Evolutionary conservation across 1,284 basidiomycete species (phyloP).

Genomic region (Austroboletus niveus): DNA sequence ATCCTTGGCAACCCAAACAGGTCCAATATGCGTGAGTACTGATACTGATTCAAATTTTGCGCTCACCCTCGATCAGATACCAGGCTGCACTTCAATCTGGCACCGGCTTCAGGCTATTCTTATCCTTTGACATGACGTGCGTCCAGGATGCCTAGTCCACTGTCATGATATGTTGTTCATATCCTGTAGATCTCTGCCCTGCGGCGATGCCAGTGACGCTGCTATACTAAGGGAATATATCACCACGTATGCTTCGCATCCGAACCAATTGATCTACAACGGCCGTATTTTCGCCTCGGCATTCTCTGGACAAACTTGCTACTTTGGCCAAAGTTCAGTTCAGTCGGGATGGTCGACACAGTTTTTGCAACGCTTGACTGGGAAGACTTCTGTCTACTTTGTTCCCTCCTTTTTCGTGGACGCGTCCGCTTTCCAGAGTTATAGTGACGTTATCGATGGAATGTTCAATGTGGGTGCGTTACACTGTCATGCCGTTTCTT

Average conservation of each 20-base stretch:
- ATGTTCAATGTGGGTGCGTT: slow-evolving; percentile 51
- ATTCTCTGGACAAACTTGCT: slow-evolving; percentile 76
- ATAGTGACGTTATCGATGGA: slow-evolving; percentile 53
- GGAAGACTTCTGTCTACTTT: slow-evolving; percentile 53
- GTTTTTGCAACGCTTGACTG: slow-evolving; percentile 51
- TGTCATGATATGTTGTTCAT: neutral
- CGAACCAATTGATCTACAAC: slow-evolving; percentile 63
- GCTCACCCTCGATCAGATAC: slow-evolving; percentile 33
- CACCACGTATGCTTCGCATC: slow-evolving; percentile 52
- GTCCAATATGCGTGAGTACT: slow-evolving; percentile 63
- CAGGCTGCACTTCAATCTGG: slow-evolving; percentile 54
- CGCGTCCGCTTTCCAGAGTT: slow-evolving; percentile 48
- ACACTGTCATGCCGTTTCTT: neutral
- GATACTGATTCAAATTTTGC: neutral
- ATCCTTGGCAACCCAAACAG: slow-evolving; percentile 63
- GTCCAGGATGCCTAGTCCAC: slow-evolving; percentile 18
- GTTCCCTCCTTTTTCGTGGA: slow-evolving; percentile 67
- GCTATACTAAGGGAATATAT: slow-evolving; percentile 59
- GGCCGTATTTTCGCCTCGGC: slow-evolving; percentile 69
- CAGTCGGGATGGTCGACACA: slow-evolving; percentile 57
- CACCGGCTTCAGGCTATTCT: slow-evolving; percentile 71
- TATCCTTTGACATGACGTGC: slow-evolving; percentile 79
- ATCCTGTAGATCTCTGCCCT: slow-evolving; percentile 51
- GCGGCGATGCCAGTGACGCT: slow-evolving; percentile 52
- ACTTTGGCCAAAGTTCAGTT: slow-evolving; percentile 58